Evolutionary conservation across 2,329 filamentous ascomycete species (phyloP).

Genomic region (Passalora sequoiae): DNA sequence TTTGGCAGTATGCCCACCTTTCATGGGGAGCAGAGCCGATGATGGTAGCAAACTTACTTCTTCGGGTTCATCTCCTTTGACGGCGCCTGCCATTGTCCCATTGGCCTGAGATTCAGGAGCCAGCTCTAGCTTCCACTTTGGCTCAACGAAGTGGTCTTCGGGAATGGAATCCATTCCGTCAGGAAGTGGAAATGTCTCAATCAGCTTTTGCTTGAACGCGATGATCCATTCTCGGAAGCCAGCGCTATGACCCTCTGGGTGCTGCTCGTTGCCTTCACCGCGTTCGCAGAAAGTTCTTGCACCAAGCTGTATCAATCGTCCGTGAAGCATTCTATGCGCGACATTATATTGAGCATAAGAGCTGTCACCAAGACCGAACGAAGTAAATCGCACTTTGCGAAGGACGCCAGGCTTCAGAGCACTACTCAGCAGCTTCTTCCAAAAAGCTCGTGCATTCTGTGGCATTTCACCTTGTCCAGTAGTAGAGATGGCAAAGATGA

Average conservation of each 20-base stretch:
- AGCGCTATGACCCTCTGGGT: conserved; percentile 71
- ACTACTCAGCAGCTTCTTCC: conserved; percentile 76
- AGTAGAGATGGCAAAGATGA: conserved; percentile 81
- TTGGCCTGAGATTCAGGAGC: background rate
- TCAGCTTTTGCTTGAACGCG: conserved; percentile 60
- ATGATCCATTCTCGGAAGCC: conserved; percentile 38
- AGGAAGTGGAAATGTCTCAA: conserved; percentile 65
- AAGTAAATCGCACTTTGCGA: conserved; percentile 64
- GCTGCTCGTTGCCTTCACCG: conserved; percentile 89
- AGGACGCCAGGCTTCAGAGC: conserved; percentile 69
- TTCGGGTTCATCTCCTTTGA: background rate
- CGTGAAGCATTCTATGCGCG: conserved; percentile 81
- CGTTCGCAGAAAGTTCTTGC: conserved; percentile 68
- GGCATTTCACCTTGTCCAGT: conserved; percentile 94
- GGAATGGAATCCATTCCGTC: conserved; percentile 64
- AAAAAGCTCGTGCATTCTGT: conserved; percentile 73
- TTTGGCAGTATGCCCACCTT: conserved; percentile 51
- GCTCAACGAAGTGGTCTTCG: conserved; percentile 66
- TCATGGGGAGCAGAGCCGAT: conserved; percentile 53
- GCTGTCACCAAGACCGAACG: conserved; percentile 89
- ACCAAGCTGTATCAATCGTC: conserved; percentile 76
- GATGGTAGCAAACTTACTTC: conserved; percentile 28
- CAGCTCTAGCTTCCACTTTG: conserved; percentile 60
- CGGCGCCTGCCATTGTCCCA: background rate
- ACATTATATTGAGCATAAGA: conserved; percentile 94